phyloP scores from a whole-genome alignment of 2,329 filamentous ascomycete genomes.

The Cladosporium sphaerospermum region DNA sequence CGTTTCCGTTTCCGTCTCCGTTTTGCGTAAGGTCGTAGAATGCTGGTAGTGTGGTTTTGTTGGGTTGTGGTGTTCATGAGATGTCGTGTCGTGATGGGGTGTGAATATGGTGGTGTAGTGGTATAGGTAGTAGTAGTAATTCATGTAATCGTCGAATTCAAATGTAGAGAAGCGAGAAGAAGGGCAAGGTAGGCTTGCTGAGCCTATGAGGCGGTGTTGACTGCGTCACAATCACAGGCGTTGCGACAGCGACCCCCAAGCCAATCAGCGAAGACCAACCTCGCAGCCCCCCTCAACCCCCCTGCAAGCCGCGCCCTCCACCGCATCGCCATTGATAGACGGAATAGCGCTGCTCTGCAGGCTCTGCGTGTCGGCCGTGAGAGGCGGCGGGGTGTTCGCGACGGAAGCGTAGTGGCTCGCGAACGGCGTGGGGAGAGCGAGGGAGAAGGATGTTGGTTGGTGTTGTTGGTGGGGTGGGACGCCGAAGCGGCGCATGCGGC shows the following conservation, averaged over 20 bases:
- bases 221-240: no score
- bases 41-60: no score
- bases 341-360: constrained; percentile 23
- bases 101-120: no score
- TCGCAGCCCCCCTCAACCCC: no score
- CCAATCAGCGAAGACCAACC: no score
- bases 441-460: not conserved
- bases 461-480: constrained; percentile 17
- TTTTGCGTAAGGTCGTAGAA: no score
- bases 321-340: constrained; percentile 29
- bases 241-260: no score
- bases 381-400: constrained; percentile 23
- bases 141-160: constrained; percentile 1
- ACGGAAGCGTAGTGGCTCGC: constrained; percentile 23
- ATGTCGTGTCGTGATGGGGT: not conserved
- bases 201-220: no score
- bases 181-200: not conserved
- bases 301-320: constrained; percentile 24
- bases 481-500: constrained; percentile 43
- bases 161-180: not conserved
- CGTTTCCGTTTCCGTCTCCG: no score
- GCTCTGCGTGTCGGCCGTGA: constrained; percentile 24
- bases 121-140: not conserved
- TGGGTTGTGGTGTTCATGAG: not conserved
- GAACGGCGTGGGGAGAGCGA: constrained; percentile 12